phyloP scores from a whole-genome alignment of 345 rosid species.

The Turnera subulata region DNA sequence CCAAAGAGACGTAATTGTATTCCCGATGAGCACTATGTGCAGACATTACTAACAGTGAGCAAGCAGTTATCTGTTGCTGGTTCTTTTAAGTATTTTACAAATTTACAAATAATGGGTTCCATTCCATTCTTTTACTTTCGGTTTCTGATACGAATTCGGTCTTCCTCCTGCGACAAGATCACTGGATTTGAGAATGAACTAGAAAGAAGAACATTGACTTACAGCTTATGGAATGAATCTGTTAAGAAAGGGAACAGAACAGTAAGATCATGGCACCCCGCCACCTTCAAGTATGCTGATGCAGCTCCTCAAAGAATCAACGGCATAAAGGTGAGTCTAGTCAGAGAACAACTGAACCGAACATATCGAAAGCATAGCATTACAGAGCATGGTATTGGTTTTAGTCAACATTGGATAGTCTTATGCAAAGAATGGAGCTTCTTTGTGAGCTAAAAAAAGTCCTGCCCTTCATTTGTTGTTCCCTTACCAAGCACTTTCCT shows the following conservation, averaged over 20 bases:
- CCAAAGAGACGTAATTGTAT: conserved; percentile 15
- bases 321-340: conserved; percentile 19
- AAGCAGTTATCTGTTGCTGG: not conserved
- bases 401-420: too few relatives aligned
- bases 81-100: not conserved
- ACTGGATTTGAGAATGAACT: conserved; percentile 19
- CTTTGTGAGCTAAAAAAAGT: too few relatives aligned
- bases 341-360: too few relatives aligned
- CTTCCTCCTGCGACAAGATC: not conserved
- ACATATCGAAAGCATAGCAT: too few relatives aligned
- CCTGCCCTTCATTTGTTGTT: too few relatives aligned
- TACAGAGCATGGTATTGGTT: too few relatives aligned
- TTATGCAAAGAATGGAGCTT: too few relatives aligned
- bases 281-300: conserved; percentile 16
- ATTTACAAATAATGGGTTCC: not conserved
- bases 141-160: not conserved
- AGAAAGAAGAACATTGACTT: conserved; percentile 19
- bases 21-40: conserved; percentile 30
- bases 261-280: conserved; percentile 18
- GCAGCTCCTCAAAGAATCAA: conserved; percentile 6
- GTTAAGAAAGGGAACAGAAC: not conserved
- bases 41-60: conserved; percentile 24
- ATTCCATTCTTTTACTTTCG: not conserved
- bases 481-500: too few relatives aligned
- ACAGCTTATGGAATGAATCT: conserved; percentile 14